Base-by-base conservation (phyloP, 148 eudicot species). In the Camellia japonica region DNA sequence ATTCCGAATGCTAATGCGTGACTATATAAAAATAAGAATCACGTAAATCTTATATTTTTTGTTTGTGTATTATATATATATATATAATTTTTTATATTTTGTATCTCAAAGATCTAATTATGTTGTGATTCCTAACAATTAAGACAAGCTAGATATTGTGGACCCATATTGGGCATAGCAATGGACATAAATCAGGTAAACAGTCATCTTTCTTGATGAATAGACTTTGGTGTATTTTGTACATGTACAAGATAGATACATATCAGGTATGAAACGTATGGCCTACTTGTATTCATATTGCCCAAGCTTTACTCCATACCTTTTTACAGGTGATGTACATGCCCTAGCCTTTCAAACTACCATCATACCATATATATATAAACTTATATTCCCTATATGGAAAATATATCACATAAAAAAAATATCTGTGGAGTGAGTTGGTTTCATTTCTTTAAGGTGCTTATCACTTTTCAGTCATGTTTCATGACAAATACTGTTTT, bases 261-360 rank as follows among this genome's bases (percentile, higher is more conserved):
- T 3, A 46, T 8, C 38, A 30, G 38, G 71, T 64, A 77, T 51
- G 58, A 72, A 78, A 78, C 78, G 68, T 78, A 64, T 59, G 81
- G 77, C 68, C 78, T 82, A 82, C 84, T 74, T 14, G 78, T 78
- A 78, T 78, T 80, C 20, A 74, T 58, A 73, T 84, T 84, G 89
- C 85, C 82, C 69, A 84, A 80, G 80, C 87, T 82, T 87, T 87
- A 87, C 89, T 87, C 89, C 76, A 79, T 84, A 82, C 68, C 71
- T 60, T 41, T 30, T 79, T 10, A 42, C 80, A n/a, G 68, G 79
- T 79, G 63, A 43, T 56, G 51, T 66, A 71, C 47, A 54, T 43
- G 49, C 69, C 41, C 20, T n/a, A 6, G 47, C 11, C 47, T 71
- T 71, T 71, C 8, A 19, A 71, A 19, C 55, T 47, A 2, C 56